Base-by-base conservation (phyloP, 192 early-diverging fungal genomes). In the Geranomyces variabilis region DNA sequence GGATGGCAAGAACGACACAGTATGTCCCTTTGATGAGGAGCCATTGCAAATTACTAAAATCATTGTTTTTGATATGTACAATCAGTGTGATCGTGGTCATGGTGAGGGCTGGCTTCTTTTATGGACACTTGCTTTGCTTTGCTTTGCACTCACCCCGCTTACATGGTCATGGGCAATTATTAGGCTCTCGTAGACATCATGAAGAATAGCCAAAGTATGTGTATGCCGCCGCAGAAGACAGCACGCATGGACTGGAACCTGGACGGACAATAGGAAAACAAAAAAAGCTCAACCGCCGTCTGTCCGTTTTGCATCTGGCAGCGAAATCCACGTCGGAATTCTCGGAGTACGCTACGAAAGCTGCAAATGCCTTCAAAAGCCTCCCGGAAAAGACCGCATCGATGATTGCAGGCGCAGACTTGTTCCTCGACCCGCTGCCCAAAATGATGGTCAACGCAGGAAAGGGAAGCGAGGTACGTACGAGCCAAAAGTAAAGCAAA, bases 271-370 rank as follows among this genome's bases (percentile, higher is more conserved):
- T n/a, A n/a, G n/a, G n/a, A 30, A 13, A 0, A 31, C 12, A 30
- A 17, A 41, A 0, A 36, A 19, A 12, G 12, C 58, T 61, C 29
- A 8, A 1, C 0, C 49, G 31, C 33, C 3, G 24, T 62, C 34
- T 17, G 13, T 65, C 17, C 1, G n/a, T n/a, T n/a, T n/a, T n/a
- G 43, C 21, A 36, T 17, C 2, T 41, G 13, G 30, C 33, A 24
- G 58, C 29, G 22, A 91, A 93, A 13, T 96, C 96, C 1, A 90
- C 93, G 82, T 86, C 88, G 0, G 96, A 98, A 78, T 94, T 96
- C 69, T 89, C 92, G 84, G 84, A 86, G 69, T 90, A 90, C 43
- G 84, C 94, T 30, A 84, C 86, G 49, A 79, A 78, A 15, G 90
- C 91, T 14, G 84, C 87, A 67, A 83, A 86, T 31, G 70, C 36